These are phyloP conservation scores for Sonneratia alba DNA, from an alignment of 345 rosid genomes.

Conservation along the genomic window DNA sequence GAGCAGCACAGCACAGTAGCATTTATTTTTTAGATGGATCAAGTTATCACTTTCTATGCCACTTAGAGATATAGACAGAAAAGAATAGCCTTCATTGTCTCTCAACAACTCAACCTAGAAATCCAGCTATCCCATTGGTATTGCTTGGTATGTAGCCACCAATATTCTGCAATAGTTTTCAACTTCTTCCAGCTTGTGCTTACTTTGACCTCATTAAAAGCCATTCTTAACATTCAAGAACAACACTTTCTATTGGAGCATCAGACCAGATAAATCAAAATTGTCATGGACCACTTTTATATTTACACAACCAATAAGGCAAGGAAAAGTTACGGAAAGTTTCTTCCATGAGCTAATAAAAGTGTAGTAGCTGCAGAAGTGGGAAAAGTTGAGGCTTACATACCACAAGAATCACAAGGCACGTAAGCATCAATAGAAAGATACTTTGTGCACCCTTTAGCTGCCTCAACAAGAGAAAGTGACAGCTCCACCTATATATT, in stretches of 20 bases:
- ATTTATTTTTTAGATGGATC: background rate
- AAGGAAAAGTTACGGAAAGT: background rate
- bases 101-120: background rate
- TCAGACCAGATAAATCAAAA: background rate
- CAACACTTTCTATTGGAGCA: constrained; percentile 5
- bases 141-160: background rate
- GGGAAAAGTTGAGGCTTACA: constrained; percentile 14
- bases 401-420: constrained; percentile 77
- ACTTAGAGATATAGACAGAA: background rate
- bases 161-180: background rate
- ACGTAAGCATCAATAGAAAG: constrained; percentile 63
- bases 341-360: background rate
- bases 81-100: background rate
- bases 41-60: background rate
- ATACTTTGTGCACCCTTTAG: constrained; percentile 72
- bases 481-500: constrained; percentile 47
- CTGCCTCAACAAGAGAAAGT: constrained; percentile 83
- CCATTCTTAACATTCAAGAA: background rate
- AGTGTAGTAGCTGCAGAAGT: background rate
- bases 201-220: background rate
- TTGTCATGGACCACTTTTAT: background rate
- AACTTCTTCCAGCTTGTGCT: background rate
- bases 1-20: background rate
- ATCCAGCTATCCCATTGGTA: background rate
- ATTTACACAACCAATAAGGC: background rate